Base-by-base conservation (phyloP, 768 basidiomycete genomes). In the Inosperma sp. region DNA sequence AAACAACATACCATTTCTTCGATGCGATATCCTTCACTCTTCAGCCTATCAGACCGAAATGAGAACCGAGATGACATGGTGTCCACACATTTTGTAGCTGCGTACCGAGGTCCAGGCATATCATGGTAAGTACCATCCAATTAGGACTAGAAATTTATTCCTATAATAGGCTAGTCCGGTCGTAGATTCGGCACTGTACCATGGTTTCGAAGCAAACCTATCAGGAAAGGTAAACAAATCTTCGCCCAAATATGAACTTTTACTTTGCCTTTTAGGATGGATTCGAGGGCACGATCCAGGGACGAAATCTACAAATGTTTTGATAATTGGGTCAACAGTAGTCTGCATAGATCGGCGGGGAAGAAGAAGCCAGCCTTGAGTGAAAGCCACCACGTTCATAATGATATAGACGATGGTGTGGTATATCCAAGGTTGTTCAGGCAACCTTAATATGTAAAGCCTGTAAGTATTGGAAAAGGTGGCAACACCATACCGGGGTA, bases 131-230 rank as follows among this genome's bases (percentile, higher is more conserved):
- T 72, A 62, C 55, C 58, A 64, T 2, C 70, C 69, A 17, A 72
- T 34, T 22, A 54, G 39, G 7, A 77, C 71, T 7, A 63, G 48
- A 1, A 74, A 36, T 27, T 58, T 60, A 40, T 73, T 71, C 16
- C 54, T 31, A 13, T 65, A 41, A 21, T 59, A 61, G 2, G 60
- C 65, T 1, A 72, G 26, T 6, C 61, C 62, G 2, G n/a, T n/a
- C n/a, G 54, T 65, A 0, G 67, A 58, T 51, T 68, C 59, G 0
- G 74, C 70, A 54, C 70, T 75, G 55, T 80, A 80, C 76, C 77
- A 78, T 19, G 77, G 77, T 44, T 61, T 62, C 4, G 68, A 60
- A 19, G 65, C 56, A 46, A 52, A 74, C 54, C 72, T 71, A 36
- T 34, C 7, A 49, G n/a, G 27, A 21, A 7, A 35, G 25, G 7